Conservation (phyloP, 2,329 filamentous ascomycete species). For the Chaetothyriales sp. region DNA sequence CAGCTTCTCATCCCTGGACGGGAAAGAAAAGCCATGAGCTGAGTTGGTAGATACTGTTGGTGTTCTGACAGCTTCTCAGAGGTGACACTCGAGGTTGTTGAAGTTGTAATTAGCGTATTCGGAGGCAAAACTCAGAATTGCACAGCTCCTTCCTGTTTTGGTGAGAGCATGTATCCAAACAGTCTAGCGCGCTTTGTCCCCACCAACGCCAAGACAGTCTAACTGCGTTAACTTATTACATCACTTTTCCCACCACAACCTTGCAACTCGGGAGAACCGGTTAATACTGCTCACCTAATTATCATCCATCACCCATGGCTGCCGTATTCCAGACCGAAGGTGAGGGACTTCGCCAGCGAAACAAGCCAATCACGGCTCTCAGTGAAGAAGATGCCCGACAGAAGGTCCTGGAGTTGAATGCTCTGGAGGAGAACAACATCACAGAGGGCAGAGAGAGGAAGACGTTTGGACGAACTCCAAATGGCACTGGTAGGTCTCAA, state of each 20-base stretch:
- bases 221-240: neutral
- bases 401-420: constrained; percentile 35
- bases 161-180: neutral
- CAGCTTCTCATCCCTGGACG: neutral
- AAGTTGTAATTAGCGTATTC: too few species aligned
- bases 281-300: neutral
- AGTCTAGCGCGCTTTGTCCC: too few species aligned
- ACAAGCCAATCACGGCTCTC: constrained; percentile 22
- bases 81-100: too few species aligned
- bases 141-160: neutral
- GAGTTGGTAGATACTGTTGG: too few species aligned
- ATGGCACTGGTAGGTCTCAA: constrained; percentile 62
- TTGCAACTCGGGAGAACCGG: neutral
- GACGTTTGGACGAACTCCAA: constrained; percentile 80
- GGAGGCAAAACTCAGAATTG: neutral
- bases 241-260: neutral
- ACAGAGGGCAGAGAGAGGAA: constrained; percentile 44
- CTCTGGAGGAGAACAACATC: constrained; percentile 29
- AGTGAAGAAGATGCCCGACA: constrained; percentile 29
- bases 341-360: constrained; percentile 35
- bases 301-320: neutral
- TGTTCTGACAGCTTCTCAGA: too few species aligned
- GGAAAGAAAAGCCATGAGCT: too few species aligned
- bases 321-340: constrained; percentile 16
- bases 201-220: too few species aligned